A percentile compares a stretch with the other conserved stretches of the same genome.
Conservation (phyloP, 306 rosid species). For the Rosa lucieae region DNA sequence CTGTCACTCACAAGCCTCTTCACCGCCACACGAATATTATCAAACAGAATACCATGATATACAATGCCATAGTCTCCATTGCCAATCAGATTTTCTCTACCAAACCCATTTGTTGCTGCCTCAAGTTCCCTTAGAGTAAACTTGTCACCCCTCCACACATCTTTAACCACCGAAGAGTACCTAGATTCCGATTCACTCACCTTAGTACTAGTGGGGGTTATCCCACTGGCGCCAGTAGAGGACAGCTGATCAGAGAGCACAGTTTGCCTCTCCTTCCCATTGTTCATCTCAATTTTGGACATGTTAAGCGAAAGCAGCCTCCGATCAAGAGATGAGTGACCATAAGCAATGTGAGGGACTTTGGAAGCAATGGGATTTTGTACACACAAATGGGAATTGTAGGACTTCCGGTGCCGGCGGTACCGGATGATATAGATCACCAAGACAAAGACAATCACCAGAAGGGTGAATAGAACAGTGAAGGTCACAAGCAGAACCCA, state of each 20-base stretch:
- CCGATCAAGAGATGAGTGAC: conserved; percentile 39
- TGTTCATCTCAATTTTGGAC: conserved; percentile 30
- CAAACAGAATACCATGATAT: conserved; percentile 51
- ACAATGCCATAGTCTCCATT: conserved; percentile 43
- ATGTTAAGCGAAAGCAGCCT: conserved; percentile 35
- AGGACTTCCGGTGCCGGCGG: conserved; percentile 15
- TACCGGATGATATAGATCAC: conserved; percentile 17
- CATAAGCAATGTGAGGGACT: not conserved
- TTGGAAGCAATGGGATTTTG: conserved; percentile 31
- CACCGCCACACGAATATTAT: conserved; percentile 43
- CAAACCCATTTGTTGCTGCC: conserved; percentile 48
- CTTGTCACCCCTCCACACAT: conserved; percentile 27
- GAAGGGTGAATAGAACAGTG: conserved; percentile 4
- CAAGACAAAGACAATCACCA: conserved; percentile 19
- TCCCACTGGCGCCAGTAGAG: not conserved
- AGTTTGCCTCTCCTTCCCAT: conserved; percentile 8
- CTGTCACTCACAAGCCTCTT: conserved; percentile 49
- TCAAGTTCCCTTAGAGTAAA: conserved; percentile 45
- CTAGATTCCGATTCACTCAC: conserved; percentile 26
- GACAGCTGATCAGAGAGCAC: conserved; percentile 18
- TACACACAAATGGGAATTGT: conserved; percentile 22
- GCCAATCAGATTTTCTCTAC: conserved; percentile 42
- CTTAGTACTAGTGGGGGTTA: not conserved
- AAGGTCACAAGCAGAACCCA: conserved; percentile 40
- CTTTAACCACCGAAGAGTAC: conserved; percentile 14